These are phyloP conservation scores for Astragalus membranaceus DNA, from an alignment of 306 rosid genomes.

Conservation along the genomic window DNA sequence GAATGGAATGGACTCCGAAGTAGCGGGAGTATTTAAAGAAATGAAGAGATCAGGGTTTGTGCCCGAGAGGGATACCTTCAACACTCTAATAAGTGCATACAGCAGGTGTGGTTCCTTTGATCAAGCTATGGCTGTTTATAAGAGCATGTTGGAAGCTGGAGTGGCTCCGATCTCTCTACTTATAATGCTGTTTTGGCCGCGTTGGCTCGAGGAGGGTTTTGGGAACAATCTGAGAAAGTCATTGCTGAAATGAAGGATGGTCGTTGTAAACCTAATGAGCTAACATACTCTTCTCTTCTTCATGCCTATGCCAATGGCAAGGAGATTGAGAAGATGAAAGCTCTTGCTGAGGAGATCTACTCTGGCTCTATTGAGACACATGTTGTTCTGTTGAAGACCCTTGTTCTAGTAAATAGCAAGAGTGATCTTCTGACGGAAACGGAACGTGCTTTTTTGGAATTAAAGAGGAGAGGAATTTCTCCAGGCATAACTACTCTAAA, in stretches of 20 bases:
- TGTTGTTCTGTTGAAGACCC: constrained; percentile 78
- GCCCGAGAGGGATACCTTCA: constrained; percentile 85
- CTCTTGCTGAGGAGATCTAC: constrained; percentile 72
- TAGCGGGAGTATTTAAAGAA: constrained; percentile 77
- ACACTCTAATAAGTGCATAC: constrained; percentile 80
- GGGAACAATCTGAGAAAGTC: constrained; percentile 84
- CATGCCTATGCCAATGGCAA: constrained; percentile 91
- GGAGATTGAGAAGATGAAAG: constrained; percentile 55
- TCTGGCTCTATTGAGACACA: constrained; percentile 55
- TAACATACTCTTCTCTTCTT: constrained; percentile 78
- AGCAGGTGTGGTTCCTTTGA: constrained; percentile 83
- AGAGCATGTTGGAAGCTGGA: constrained; percentile 84
- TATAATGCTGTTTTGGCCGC: constrained; percentile 93
- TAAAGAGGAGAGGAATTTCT: constrained; percentile 51
- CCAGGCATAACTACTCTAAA: constrained; percentile 75
- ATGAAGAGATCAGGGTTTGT: constrained; percentile 96
- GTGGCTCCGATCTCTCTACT: constrained; percentile 82
- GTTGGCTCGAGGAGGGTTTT: constrained; percentile 85
- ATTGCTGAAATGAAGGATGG: constrained; percentile 74
- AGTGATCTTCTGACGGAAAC: constrained; percentile 71
- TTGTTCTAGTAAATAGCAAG: constrained; percentile 79
- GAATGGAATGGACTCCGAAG: constrained; percentile 75
- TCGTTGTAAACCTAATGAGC: constrained; percentile 77
- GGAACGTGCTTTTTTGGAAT: constrained; percentile 67
- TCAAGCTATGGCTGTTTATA: constrained; percentile 76